Evolutionary conservation across 1,284 basidiomycete genomes (phyloP).

Genomic region (Lentinus polychrous): DNA sequence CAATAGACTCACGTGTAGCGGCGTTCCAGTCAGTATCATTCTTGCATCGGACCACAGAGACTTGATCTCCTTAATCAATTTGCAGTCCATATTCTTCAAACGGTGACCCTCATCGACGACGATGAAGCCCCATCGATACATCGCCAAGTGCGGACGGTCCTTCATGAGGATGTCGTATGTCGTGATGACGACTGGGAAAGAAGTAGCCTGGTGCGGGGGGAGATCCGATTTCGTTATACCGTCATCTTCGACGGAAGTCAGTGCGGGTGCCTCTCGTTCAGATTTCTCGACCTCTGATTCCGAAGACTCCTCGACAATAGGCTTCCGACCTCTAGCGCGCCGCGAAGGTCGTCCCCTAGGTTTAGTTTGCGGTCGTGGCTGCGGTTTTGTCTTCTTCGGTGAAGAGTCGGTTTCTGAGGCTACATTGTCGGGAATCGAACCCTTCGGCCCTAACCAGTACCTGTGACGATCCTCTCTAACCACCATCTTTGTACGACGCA

Average conservation of each 20-base stretch:
- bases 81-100: conserved; percentile 89
- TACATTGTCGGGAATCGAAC: conserved; percentile 3
- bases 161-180: conserved; percentile 93
- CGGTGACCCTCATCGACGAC: conserved; percentile 96
- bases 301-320: background rate
- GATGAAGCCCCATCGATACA: conserved; percentile 86
- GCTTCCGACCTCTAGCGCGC: background rate
- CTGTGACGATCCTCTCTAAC: conserved; percentile 8
- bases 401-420: conserved; percentile 8
- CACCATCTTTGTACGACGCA: conserved; percentile 38
- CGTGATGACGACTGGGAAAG: conserved; percentile 82
- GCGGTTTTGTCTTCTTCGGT: background rate
- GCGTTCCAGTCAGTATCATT: conserved; percentile 92
- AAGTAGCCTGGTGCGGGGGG: conserved; percentile 25
- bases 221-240: conserved; percentile 6
- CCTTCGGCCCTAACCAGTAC: conserved; percentile 10
- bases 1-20: conserved; percentile 67
- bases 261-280: conserved; percentile 9
- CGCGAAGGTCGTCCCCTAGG: background rate
- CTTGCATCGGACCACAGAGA: conserved; percentile 80
- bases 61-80: conserved; percentile 88
- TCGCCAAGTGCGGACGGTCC: conserved; percentile 62
- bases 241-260: background rate
- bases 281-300: background rate
- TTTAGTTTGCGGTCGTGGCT: too few relatives aligned